Conservation (phyloP, 495 filamentous ascomycete species). For the Penicillium roqueforti region DNA sequence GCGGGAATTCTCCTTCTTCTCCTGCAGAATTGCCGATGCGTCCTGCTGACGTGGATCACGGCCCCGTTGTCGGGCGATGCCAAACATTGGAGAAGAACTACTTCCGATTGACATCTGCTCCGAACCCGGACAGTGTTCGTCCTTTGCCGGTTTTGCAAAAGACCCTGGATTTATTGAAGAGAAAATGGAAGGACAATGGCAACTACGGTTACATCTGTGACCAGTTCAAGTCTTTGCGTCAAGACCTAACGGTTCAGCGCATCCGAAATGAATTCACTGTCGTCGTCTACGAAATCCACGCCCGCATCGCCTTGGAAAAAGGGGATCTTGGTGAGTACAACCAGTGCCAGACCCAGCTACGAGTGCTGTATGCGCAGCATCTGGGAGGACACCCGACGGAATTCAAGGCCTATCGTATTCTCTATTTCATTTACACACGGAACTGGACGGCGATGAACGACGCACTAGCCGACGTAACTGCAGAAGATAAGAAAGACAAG, state of each 20-base stretch:
- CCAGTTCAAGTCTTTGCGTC: slow-evolving; percentile 97
- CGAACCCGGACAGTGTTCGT: slow-evolving; percentile 80
- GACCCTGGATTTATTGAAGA: slow-evolving; percentile 83
- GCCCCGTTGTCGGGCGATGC: slow-evolving; percentile 82
- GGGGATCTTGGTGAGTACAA: slow-evolving; percentile 99
- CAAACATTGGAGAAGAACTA: slow-evolving; percentile 88
- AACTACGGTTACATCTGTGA: slow-evolving; percentile 98
- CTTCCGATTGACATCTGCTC: slow-evolving; percentile 85
- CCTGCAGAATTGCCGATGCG: slow-evolving; percentile 57
- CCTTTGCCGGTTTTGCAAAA: slow-evolving; percentile 76
- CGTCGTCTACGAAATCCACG: slow-evolving; percentile 94
- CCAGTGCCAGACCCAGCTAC: slow-evolving; percentile 98
- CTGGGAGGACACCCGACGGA: slow-evolving; percentile 88
- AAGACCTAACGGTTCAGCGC: slow-evolving; percentile 96
- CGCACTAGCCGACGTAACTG: slow-evolving; percentile 93
- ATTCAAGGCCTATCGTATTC: slow-evolving; percentile 99
- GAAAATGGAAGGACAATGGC: slow-evolving; percentile 88
- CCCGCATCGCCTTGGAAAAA: slow-evolving; percentile 96
- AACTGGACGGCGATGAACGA: slow-evolving; percentile 98
- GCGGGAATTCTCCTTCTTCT: slow-evolving; percentile 43
- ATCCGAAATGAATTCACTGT: slow-evolving; percentile 96
- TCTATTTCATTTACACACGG: slow-evolving; percentile 99
- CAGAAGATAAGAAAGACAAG: slow-evolving; percentile 80
- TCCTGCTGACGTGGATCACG: slow-evolving; percentile 50
- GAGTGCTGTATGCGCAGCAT: slow-evolving; percentile 78